Evolutionary conservation across 176 grass and related monocot genomes (phyloP).

Genomic region (Eleusine indica): DNA sequence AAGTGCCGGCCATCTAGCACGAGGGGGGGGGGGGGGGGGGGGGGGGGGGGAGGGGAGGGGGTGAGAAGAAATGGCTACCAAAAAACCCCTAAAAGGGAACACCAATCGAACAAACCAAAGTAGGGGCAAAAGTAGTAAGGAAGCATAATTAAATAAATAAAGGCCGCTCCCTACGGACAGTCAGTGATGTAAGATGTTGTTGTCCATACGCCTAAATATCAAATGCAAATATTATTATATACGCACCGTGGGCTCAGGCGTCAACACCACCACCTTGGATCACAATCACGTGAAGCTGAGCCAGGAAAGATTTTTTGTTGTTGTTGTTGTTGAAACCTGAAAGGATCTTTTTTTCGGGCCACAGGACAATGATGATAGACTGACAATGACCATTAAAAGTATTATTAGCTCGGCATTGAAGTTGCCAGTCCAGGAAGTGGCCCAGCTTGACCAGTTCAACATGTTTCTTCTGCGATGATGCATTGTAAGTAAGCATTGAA

Average conservation of each 20-base stretch:
- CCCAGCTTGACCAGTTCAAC: not conserved
- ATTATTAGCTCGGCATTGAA: not conserved
- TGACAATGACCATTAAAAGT: not conserved
- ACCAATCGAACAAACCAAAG: not conserved
- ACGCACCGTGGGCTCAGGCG: not conserved
- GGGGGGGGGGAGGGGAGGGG: no score
- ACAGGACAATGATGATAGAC: not conserved
- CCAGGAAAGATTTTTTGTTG: not conserved
- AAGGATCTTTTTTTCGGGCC: not conserved
- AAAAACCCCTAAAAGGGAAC: not conserved
- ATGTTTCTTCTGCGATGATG: not conserved
- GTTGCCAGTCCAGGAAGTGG: not conserved
- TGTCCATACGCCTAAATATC: not conserved
- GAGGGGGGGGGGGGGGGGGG: not conserved
- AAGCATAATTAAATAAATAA: not conserved
- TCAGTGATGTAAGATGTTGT: not conserved
- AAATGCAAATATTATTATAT: conserved; percentile 17
- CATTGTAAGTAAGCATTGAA: no score
- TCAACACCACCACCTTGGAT: not conserved
- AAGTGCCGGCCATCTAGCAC: conserved; percentile 1
- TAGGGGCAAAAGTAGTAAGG: not conserved
- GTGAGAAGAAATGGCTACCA: not conserved
- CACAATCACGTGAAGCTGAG: not conserved
- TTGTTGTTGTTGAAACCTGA: not conserved
- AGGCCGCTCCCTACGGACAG: not conserved